Evolutionary conservation across 495 filamentous ascomycete genomes (phyloP), one percentile per base, ranked within the genome.

Genomic region (Neurospora sp.): DNA sequence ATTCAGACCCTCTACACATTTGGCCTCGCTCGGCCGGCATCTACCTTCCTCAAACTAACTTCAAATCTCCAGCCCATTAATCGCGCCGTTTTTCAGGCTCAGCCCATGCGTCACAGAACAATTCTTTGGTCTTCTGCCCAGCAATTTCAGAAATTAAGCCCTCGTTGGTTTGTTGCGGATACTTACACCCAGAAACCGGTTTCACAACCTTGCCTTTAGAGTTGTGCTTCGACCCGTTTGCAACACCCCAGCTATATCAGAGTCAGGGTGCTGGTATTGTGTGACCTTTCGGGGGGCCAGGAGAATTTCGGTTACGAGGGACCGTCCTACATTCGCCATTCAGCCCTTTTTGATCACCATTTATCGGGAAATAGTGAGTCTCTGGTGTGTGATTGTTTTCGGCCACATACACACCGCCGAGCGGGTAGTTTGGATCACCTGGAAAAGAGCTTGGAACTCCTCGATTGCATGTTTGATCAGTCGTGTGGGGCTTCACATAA

Each of bases 121-220:
- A 44, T 70, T 35, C 71, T 41, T 73, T 80, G 74, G 71, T 73
- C 75, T 78, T 73, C 69, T 71, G 42, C 69, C 40, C 72, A 69
- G 75, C 73, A 71, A 75, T 71, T 44, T 75, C 72, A 72, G 74
- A 76, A 77, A 78, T 69, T 75, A 65, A 35, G 72, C 75, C 72
- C 72, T 78, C 78, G 71, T 40, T 53, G 48, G 68, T 76, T 78
- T 78, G 74, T 78, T 76, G 70, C 81, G 81, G 80, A 75, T 81
- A 82, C 73, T 73, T 76, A 73, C 76, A 77, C 73, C 71, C 53
- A 35, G 14, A 31, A 71, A 71, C 73, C 77, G 76, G 79, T 83
- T 81, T 74, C 79, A 82, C 81, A 69, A 78, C 81, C 59, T 77
- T 77, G 72, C 69, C 70, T 70, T 76, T 77, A 59, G 70, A 78